Percentiles rank a stretch among this genome's conserved stretches.
Evolutionary conservation across 2,329 filamentous ascomycete species (phyloP).

Genomic region (Colletotrichum tanaceti): DNA sequence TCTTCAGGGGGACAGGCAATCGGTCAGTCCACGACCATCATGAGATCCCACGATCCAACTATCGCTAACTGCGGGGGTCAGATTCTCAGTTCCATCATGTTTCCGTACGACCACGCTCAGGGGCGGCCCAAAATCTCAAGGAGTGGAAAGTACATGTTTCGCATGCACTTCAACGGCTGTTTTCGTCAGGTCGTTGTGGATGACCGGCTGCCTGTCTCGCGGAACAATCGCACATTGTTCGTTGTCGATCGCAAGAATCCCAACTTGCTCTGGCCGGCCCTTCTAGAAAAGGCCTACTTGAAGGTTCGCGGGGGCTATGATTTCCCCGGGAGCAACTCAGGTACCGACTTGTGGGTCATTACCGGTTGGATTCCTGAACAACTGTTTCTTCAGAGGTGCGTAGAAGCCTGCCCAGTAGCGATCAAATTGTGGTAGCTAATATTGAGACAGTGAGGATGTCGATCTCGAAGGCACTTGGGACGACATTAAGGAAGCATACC

Average conservation of each 20-base stretch:
- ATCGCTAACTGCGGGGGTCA: slow-evolving; percentile 48
- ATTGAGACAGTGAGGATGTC: slow-evolving; percentile 73
- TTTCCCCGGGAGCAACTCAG: slow-evolving; percentile 97
- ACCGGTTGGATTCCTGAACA: slow-evolving; percentile 98
- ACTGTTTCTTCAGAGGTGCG: slow-evolving; percentile 82
- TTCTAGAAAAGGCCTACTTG: slow-evolving; percentile 95
- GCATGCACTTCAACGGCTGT: slow-evolving; percentile 96
- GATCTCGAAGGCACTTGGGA: slow-evolving; percentile 82
- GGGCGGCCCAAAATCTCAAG: slow-evolving; percentile 72
- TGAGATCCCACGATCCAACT: neutral
- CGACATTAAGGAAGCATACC: slow-evolving; percentile 79
- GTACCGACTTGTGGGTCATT: slow-evolving; percentile 91
- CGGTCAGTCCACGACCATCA: slow-evolving; percentile 60
- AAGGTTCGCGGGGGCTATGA: slow-evolving; percentile 97
- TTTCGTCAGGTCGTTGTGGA: slow-evolving; percentile 89
- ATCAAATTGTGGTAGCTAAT: slow-evolving; percentile 13
- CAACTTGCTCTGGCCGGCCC: slow-evolving; percentile 86
- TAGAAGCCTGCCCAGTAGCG: neutral
- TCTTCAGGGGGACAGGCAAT: slow-evolving; percentile 73
- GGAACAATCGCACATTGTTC: slow-evolving; percentile 80
- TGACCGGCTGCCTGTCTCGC: slow-evolving; percentile 84
- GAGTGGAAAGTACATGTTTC: slow-evolving; percentile 90
- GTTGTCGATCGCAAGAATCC: slow-evolving; percentile 89
- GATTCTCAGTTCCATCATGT: slow-evolving; percentile 78
- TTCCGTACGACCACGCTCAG: slow-evolving; percentile 74